These are phyloP conservation scores for Rhodotorula taiwanensis DNA, from an alignment of 768 basidiomycete species.

Conservation along the genomic window DNA sequence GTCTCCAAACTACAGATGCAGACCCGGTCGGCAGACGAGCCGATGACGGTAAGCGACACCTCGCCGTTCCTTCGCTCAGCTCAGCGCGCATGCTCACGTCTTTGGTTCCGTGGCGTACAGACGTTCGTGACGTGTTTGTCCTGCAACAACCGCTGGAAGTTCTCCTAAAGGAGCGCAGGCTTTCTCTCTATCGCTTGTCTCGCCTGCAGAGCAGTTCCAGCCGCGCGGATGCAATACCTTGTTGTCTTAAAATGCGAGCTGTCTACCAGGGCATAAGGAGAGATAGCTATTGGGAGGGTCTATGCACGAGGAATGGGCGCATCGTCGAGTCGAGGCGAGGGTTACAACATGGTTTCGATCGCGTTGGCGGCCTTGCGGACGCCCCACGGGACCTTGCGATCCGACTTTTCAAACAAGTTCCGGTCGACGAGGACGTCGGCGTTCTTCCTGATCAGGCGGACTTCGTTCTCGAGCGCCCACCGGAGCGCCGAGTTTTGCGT, in stretches of 20 bases:
- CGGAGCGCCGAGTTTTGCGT: constrained; percentile 21
- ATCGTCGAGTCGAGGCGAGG: too few species aligned
- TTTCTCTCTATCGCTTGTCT: too few species aligned
- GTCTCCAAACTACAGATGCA: constrained; percentile 77
- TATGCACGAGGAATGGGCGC: too few species aligned
- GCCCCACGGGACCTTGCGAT: constrained; percentile 33
- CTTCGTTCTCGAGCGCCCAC: constrained; percentile 33
- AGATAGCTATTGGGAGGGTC: not conserved
- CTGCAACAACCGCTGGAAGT: constrained; percentile 54
- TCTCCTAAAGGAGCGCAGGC: constrained; percentile 50
- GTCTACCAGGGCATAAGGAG: too few species aligned
- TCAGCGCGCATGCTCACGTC: constrained; percentile 11
- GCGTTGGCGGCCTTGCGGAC: constrained; percentile 35
- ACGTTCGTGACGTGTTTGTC: constrained; percentile 73
- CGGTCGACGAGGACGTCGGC: constrained; percentile 25
- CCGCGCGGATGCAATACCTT: not conserved
- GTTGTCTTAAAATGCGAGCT: too few species aligned
- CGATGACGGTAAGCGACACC: constrained; percentile 72
- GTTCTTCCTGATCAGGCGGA: constrained; percentile 28
- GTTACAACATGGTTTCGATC: constrained; percentile 28
- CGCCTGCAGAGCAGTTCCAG: too few species aligned
- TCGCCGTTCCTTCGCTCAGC: not conserved
- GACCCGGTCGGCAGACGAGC: constrained; percentile 94
- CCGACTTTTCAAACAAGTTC: constrained; percentile 30
- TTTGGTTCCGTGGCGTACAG: constrained; percentile 46